Conservation (phyloP, 352 stramenopile species). For the Pythium dissimile region DNA sequence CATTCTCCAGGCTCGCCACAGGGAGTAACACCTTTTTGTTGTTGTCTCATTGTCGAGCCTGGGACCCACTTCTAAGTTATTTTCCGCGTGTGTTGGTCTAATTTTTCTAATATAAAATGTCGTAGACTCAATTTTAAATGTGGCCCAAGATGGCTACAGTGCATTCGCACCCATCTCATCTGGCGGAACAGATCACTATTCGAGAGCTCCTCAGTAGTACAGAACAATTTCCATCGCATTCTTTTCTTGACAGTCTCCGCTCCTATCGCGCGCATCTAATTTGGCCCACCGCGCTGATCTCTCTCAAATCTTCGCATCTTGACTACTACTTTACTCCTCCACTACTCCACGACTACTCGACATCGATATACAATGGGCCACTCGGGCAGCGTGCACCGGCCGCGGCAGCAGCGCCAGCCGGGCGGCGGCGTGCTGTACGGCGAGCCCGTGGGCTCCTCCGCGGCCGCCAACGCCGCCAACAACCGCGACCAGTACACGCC, state of each 20-base stretch:
- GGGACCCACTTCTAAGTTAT: background rate
- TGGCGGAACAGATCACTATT: too few species aligned
- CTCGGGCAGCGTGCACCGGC: slow-evolving; percentile 63
- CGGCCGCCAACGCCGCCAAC: slow-evolving; percentile 27
- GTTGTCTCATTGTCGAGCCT: too few species aligned
- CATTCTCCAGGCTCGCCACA: slow-evolving; percentile 29
- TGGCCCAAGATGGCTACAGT: too few species aligned
- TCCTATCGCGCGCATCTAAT: background rate
- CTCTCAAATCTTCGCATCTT: too few species aligned
- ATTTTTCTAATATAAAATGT: background rate
- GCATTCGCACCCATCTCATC: too few species aligned
- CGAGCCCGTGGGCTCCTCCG: slow-evolving; percentile 40
- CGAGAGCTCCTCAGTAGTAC: too few species aligned
- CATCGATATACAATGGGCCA: slow-evolving; percentile 46
- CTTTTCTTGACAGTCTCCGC: background rate
- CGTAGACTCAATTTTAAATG: background rate
- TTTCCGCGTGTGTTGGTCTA: background rate
- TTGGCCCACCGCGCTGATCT: too few species aligned
- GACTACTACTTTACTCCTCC: background rate
- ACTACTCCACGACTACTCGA: background rate
- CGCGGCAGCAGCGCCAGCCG: slow-evolving; percentile 10
- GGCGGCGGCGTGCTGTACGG: slow-evolving; percentile 55
- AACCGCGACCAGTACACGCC: slow-evolving; percentile 62
- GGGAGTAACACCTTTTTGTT: background rate
- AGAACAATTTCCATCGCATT: too few species aligned